Evolutionary conservation across 345 rosid genomes (phyloP).

Genomic region (Pistacia vera): DNA sequence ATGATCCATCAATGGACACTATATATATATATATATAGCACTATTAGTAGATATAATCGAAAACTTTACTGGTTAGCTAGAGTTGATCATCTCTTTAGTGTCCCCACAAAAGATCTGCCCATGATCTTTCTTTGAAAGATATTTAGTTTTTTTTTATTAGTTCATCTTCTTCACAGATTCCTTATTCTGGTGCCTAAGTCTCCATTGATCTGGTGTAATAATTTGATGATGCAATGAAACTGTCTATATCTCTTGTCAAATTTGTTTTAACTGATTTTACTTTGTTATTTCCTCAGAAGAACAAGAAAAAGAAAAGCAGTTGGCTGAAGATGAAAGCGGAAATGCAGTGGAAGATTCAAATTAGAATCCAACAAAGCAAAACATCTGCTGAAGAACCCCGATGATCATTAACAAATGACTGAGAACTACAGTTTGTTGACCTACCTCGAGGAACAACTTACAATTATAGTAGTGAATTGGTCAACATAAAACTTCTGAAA

Average conservation of each 20-base stretch:
- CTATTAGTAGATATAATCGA: too few species aligned
- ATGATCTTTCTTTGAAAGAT: too few species aligned
- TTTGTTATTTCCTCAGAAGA: slow-evolving; percentile 51
- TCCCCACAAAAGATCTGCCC: too few species aligned
- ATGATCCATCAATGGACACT: too few species aligned
- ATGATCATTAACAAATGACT: neutral
- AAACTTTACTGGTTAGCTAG: too few species aligned
- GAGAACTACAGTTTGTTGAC: neutral
- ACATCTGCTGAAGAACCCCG: neutral
- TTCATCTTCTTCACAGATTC: neutral
- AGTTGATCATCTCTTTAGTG: too few species aligned
- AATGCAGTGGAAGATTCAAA: slow-evolving; percentile 33
- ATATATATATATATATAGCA: too few species aligned
- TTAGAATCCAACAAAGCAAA: neutral
- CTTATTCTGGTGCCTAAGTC: neutral
- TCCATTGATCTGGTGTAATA: neutral
- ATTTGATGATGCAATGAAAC: neutral
- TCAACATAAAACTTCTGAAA: neutral
- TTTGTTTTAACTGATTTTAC: neutral
- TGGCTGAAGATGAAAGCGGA: slow-evolving; percentile 40
- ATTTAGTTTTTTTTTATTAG: neutral
- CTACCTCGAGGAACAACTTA: neutral
- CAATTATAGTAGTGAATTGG: neutral
- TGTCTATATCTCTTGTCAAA: neutral
- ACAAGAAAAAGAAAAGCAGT: slow-evolving; percentile 60